Evolutionary conservation across 1,284 basidiomycete species (phyloP).

Genomic region (Naganishia cerealis): DNA sequence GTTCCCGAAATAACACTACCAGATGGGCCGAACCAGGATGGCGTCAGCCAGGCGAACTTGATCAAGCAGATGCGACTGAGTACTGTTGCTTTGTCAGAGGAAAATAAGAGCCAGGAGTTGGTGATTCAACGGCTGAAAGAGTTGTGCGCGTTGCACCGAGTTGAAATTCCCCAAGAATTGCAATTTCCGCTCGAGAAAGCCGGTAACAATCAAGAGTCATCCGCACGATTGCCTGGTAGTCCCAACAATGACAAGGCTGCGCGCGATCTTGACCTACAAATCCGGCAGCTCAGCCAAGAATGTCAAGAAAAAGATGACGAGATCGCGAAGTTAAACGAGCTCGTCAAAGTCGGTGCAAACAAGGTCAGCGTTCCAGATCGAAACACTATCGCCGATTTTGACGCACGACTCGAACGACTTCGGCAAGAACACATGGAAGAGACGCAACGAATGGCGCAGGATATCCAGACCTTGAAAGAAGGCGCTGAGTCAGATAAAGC

Average conservation of each 20-base stretch:
- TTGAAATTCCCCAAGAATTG: conserved; percentile 24
- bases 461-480: conserved; percentile 14
- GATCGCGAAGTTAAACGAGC: conserved; percentile 7
- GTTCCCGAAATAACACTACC: conserved; percentile 30
- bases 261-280: background rate
- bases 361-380: background rate
- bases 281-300: conserved; percentile 1
- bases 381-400: background rate
- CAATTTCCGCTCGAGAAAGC: background rate
- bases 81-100: conserved; percentile 50
- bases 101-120: conserved; percentile 27
- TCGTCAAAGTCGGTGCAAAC: background rate
- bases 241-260: conserved; percentile 12
- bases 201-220: background rate
- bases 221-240: background rate
- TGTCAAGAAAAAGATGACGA: conserved; percentile 22
- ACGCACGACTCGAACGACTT: conserved; percentile 29
- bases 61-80: conserved; percentile 53
- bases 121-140: conserved; percentile 11
- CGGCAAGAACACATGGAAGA: conserved; percentile 37
- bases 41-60: conserved; percentile 50
- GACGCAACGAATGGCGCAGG: conserved; percentile 29
- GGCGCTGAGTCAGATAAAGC: conserved; percentile 9
- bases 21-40: conserved; percentile 41
- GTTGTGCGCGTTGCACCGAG: conserved; percentile 10